Conservation (phyloP, 2,329 filamentous ascomycete genomes). For the Diaporthe caulivora region DNA sequence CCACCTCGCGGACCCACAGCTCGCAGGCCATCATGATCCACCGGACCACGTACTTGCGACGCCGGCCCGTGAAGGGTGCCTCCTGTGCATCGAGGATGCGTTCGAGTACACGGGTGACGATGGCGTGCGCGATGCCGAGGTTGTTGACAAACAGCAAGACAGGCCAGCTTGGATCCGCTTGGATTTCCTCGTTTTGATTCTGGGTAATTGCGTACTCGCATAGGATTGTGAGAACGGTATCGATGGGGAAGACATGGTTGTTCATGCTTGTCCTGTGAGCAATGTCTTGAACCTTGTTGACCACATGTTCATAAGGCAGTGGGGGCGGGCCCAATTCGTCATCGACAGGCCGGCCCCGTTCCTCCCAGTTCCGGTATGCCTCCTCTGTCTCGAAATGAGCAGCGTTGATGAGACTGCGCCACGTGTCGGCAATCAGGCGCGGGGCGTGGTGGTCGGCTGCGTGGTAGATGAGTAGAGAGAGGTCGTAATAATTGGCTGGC, state of each 20-base stretch:
- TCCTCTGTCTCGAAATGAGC: slow-evolving; percentile 71
- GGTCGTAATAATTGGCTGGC: slow-evolving; percentile 87
- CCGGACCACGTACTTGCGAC: slow-evolving; percentile 64
- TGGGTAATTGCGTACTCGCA: slow-evolving; percentile 72
- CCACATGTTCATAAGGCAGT: slow-evolving; percentile 78
- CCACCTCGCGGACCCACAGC: slow-evolving; percentile 63
- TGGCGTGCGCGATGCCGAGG: slow-evolving; percentile 68
- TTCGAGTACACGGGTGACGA: slow-evolving; percentile 68
- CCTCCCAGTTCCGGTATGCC: slow-evolving; percentile 49
- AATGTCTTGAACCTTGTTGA: slow-evolving; percentile 73
- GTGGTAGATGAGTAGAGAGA: slow-evolving; percentile 93
- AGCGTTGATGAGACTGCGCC: slow-evolving; percentile 83
- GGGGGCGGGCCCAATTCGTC: slow-evolving; percentile 55
- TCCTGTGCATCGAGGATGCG: slow-evolving; percentile 70
- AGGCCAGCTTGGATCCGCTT: slow-evolving; percentile 69
- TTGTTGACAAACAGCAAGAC: slow-evolving; percentile 66
- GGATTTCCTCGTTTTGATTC: slow-evolving; percentile 69
- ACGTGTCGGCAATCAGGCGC: slow-evolving; percentile 85
- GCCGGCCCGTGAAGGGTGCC: slow-evolving; percentile 66
- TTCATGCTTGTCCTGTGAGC: slow-evolving; percentile 74
- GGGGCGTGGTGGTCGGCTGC: slow-evolving; percentile 91
- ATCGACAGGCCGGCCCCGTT: slow-evolving; percentile 55
- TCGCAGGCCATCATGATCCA: slow-evolving; percentile 65
- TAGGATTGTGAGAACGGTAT: slow-evolving; percentile 70
- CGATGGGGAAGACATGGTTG: slow-evolving; percentile 75